Evolutionary conservation across 179 eudicot genomes (phyloP).

Genomic region (Silene noctiflora): DNA sequence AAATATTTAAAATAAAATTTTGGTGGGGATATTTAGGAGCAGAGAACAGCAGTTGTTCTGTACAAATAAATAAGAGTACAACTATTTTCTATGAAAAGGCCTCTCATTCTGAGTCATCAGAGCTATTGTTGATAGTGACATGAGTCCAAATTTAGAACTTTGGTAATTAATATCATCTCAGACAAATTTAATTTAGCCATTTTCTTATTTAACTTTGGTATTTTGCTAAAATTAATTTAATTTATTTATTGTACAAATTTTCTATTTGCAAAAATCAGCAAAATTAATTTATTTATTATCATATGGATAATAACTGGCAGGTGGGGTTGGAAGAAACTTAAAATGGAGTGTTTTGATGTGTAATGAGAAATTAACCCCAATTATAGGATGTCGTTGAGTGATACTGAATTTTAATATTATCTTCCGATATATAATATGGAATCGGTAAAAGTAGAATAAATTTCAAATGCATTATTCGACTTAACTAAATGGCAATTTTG

Average conservation of each 20-base stretch:
- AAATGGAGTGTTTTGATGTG: slow-evolving; percentile 5
- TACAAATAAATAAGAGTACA: slow-evolving; percentile 15
- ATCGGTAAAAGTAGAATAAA: too few species aligned
- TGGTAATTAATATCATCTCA: slow-evolving; percentile 3
- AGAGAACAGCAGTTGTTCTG: slow-evolving; percentile 14
- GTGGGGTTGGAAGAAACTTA: slow-evolving; percentile 7
- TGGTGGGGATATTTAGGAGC: neutral
- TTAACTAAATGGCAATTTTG: too few species aligned
- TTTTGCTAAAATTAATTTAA: slow-evolving; percentile 1
- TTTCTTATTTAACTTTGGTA: slow-evolving; percentile 1
- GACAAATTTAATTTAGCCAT: neutral
- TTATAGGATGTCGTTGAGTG: too few species aligned
- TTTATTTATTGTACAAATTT: neutral
- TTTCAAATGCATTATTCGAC: too few species aligned
- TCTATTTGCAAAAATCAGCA: neutral
- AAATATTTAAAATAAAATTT: neutral
- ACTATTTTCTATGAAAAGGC: slow-evolving; percentile 11
- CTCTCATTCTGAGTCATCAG: slow-evolving; percentile 17
- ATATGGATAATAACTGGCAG: slow-evolving; percentile 8
- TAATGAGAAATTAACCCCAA: slow-evolving; percentile 1
- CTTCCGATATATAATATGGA: too few species aligned
- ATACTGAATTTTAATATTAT: too few species aligned
- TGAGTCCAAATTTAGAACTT: slow-evolving; percentile 25
- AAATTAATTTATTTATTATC: neutral
- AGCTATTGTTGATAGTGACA: slow-evolving; percentile 28